Percentiles rank a stretch among this genome's conserved stretches.
Evolutionary conservation across 2,329 filamentous ascomycete genomes (phyloP).

Genomic region (Penicillium sp.): DNA sequence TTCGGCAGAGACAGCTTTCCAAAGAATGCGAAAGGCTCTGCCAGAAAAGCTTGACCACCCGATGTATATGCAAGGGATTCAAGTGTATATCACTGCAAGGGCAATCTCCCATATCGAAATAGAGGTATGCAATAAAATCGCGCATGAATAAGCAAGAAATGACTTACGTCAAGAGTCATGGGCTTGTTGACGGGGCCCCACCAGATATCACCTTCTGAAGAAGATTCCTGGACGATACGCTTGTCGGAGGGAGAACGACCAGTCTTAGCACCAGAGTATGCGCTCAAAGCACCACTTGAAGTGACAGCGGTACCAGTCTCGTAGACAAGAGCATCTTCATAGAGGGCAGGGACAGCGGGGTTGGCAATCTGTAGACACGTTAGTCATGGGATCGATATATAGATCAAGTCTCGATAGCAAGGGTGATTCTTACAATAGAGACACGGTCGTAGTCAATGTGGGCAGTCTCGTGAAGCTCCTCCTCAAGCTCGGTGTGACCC

Average conservation of each 20-base stretch:
- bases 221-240: slow-evolving; percentile 88
- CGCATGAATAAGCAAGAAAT: slow-evolving; percentile 6
- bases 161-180: slow-evolving; percentile 89
- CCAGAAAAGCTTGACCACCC: slow-evolving; percentile 27
- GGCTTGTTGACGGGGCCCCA: slow-evolving; percentile 99
- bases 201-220: slow-evolving; percentile 91
- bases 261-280: slow-evolving; percentile 97
- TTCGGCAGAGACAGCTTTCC: not conserved
- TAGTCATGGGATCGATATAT: not conserved
- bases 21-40: slow-evolving; percentile 11
- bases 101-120: slow-evolving; percentile 12
- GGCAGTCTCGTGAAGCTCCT: slow-evolving; percentile 94
- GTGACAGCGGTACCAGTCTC: slow-evolving; percentile 98
- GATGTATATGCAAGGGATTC: slow-evolving; percentile 29
- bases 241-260: slow-evolving; percentile 96
- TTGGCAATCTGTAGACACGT: slow-evolving; percentile 65
- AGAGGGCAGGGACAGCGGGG: slow-evolving; percentile 89
- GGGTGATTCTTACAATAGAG: slow-evolving; percentile 71
- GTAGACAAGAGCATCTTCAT: slow-evolving; percentile 98
- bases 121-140: slow-evolving; percentile 20
- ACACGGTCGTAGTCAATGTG: slow-evolving; percentile 99
- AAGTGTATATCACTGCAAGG: slow-evolving; percentile 24
- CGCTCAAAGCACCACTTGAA: slow-evolving; percentile 88
- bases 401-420: slow-evolving; percentile 6
- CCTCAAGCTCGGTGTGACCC: slow-evolving; percentile 95